Percentiles rank a stretch among this genome's conserved stretches.
Evolutionary conservation across 257 asterid species (phyloP).

Genomic region (Solanum gracilifrons): DNA sequence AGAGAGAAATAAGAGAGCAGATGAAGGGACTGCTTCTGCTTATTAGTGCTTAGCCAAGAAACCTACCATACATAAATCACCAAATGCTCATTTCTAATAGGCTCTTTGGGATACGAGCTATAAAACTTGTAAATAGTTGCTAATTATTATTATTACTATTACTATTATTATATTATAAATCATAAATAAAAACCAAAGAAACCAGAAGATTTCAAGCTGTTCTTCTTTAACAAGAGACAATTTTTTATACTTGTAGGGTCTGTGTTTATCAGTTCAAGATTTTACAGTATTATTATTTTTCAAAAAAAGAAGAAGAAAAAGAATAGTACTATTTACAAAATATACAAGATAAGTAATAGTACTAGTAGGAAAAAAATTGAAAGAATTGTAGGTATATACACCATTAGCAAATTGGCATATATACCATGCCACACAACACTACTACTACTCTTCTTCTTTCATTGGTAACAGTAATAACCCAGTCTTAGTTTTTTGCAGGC

Average conservation of each 20-base stretch:
- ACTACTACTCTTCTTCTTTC: constrained; percentile 14
- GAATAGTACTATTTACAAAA: background rate
- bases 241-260: background rate
- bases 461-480: constrained; percentile 46
- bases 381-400: background rate
- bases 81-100: background rate
- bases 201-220: background rate
- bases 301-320: background rate
- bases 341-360: background rate
- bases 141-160: background rate
- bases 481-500: constrained; percentile 39
- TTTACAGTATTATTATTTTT: background rate
- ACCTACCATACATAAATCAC: constrained; percentile 5
- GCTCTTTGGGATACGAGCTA: background rate
- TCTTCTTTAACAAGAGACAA: background rate
- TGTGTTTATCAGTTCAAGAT: background rate
- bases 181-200: background rate
- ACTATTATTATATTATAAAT: background rate
- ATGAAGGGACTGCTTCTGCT: background rate
- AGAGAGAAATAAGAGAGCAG: background rate
- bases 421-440: background rate
- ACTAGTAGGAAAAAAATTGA: background rate
- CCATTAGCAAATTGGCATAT: background rate
- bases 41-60: constrained; percentile 1
- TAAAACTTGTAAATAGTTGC: background rate